Evolutionary conservation across 768 basidiomycete species (phyloP).

Genomic region (Boletus rubescentipes): DNA sequence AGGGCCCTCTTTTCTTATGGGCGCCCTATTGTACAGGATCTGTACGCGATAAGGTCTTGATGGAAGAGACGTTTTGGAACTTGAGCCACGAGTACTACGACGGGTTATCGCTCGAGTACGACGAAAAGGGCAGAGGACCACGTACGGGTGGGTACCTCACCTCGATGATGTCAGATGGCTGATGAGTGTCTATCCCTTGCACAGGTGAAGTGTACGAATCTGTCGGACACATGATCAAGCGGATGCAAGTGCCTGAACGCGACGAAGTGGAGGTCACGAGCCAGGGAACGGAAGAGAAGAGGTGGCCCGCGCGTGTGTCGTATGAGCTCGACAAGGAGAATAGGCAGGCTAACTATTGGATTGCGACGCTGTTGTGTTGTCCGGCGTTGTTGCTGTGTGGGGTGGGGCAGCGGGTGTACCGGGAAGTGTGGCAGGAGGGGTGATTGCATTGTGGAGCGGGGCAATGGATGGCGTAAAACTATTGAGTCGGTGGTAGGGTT

Average conservation of each 20-base stretch:
- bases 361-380: slow-evolving; percentile 15
- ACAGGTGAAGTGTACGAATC: slow-evolving; percentile 26
- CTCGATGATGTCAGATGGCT: background rate
- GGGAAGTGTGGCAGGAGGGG: slow-evolving; percentile 16
- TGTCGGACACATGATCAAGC: slow-evolving; percentile 22
- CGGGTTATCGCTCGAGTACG: slow-evolving; percentile 13
- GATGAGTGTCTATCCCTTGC: background rate
- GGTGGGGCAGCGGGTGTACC: slow-evolving; percentile 8
- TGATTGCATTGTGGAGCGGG: background rate
- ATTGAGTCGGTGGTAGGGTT: background rate
- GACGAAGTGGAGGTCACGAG: background rate
- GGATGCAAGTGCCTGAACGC: slow-evolving; percentile 13
- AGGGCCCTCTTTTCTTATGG: background rate
- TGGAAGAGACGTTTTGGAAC: slow-evolving; percentile 13
- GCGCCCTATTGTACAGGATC: slow-evolving; percentile 1
- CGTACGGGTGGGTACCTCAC: slow-evolving; percentile 10
- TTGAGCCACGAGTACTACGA: slow-evolving; percentile 23
- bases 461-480: too few relatives aligned
- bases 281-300: background rate
- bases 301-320: slow-evolving; percentile 9
- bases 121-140: slow-evolving; percentile 11
- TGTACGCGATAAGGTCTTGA: slow-evolving; percentile 17
- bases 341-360: background rate
- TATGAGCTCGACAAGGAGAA: slow-evolving; percentile 16
- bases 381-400: slow-evolving; percentile 12